Evolutionary conservation across 805 yeast species (phyloP).

Genomic region (Candida parachauliodes): DNA sequence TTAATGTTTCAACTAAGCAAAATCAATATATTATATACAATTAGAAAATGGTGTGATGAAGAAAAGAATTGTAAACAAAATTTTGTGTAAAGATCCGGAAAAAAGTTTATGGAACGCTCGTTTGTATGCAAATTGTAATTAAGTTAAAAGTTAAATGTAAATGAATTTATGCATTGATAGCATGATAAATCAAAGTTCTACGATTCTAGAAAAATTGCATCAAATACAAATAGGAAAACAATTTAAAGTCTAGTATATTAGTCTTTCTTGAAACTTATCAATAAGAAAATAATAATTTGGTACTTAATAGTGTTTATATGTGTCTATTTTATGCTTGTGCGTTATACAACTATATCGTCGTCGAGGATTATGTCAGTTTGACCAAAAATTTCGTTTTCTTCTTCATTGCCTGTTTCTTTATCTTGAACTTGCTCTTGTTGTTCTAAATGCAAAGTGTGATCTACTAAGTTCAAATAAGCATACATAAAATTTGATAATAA

Average conservation of each 20-base stretch:
- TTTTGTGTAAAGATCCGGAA: conserved; percentile 1
- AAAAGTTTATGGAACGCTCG: neutral
- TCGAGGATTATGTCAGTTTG: conserved; percentile 5
- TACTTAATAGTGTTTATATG: too few relatives aligned
- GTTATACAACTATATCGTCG: too few relatives aligned
- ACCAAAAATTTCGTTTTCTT: conserved; percentile 8
- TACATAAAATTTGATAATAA: conserved; percentile 94
- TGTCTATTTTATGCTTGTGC: too few relatives aligned
- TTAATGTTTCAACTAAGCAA: neutral
- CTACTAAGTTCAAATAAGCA: conserved; percentile 90
- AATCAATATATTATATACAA: neutral
- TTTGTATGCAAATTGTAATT: neutral
- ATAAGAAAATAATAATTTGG: too few relatives aligned
- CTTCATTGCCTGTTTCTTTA: conserved; percentile 7
- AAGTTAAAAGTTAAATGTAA: neutral
- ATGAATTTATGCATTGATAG: neutral
- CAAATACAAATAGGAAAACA: too few relatives aligned
- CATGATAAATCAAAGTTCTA: too few relatives aligned
- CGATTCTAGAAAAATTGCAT: too few relatives aligned
- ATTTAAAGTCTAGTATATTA: neutral
- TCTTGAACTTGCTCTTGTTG: conserved; percentile 42
- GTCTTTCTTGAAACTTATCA: too few relatives aligned
- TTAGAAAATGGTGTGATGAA: conserved; percentile 2
- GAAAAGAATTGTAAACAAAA: neutral
- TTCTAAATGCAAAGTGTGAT: conserved; percentile 74